Evolutionary conservation across 345 rosid genomes (phyloP).

Genomic region (Eucalyptus guilfoylei): DNA sequence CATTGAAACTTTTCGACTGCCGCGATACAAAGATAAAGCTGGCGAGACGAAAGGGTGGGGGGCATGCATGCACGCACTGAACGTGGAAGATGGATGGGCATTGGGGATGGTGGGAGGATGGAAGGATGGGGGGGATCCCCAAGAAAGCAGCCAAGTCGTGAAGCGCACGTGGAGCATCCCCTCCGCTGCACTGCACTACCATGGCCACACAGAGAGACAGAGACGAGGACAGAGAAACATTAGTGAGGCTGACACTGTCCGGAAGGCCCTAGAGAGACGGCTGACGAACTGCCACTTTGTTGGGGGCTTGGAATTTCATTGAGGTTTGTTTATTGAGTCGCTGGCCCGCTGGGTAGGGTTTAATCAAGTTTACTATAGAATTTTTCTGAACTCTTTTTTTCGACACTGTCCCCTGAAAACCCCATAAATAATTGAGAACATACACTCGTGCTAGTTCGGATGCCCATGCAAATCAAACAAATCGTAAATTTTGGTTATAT

Average conservation of each 20-base stretch:
- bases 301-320: background rate
- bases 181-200: background rate
- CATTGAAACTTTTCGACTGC: background rate
- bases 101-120: accelerated
- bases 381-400: background rate
- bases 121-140: background rate
- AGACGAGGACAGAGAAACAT: background rate
- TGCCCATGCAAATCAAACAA: accelerated
- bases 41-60: background rate
- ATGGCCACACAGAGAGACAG: background rate
- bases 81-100: background rate
- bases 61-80: background rate
- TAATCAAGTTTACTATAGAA: background rate
- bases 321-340: background rate
- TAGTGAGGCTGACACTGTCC: background rate
- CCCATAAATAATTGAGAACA: background rate
- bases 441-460: accelerated
- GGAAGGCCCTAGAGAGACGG: background rate
- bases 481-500: accelerated
- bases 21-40: background rate
- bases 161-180: background rate
- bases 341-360: too few relatives aligned
- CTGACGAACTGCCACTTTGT: background rate
- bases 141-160: background rate
- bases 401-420: accelerated